These are phyloP conservation scores for Abrus precatorius DNA, from an alignment of 306 rosid genomes.

Conservation along the genomic window DNA sequence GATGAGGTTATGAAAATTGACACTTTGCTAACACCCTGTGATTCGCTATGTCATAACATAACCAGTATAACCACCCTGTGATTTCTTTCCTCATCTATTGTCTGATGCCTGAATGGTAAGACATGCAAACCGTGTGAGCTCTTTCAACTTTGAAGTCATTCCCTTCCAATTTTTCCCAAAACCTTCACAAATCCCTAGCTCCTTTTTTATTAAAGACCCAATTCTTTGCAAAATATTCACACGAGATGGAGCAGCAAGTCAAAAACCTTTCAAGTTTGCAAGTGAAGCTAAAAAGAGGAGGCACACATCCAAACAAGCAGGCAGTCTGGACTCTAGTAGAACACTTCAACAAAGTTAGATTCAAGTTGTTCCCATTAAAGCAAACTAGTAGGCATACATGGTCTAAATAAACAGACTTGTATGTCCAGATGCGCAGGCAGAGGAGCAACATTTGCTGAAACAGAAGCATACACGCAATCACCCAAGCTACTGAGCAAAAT, in stretches of 20 bases:
- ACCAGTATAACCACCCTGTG: neutral
- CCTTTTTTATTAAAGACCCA: neutral
- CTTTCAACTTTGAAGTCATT: slow-evolving; percentile 4
- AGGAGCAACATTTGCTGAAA: neutral
- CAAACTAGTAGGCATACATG: neutral
- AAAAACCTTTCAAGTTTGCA: neutral
- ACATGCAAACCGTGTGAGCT: neutral
- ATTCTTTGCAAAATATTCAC: neutral
- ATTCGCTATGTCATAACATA: neutral
- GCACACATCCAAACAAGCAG: neutral
- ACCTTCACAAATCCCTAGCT: slow-evolving; percentile 1
- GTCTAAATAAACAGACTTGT: slow-evolving; percentile 21
- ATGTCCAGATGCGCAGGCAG: neutral
- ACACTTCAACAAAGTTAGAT: neutral
- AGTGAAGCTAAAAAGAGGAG: slow-evolving; percentile 2
- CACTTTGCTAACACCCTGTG: neutral
- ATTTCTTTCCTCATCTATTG: neutral
- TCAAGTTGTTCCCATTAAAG: neutral
- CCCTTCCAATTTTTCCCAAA: neutral
- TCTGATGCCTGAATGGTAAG: neutral
- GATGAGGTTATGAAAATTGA: neutral
- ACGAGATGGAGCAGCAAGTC: neutral
- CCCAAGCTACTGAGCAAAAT: slow-evolving; percentile 14
- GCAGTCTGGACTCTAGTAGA: neutral
- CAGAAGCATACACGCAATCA: slow-evolving; percentile 11